phyloP scores from a whole-genome alignment of 768 basidiomycete species.

The Suillus alpinus region DNA sequence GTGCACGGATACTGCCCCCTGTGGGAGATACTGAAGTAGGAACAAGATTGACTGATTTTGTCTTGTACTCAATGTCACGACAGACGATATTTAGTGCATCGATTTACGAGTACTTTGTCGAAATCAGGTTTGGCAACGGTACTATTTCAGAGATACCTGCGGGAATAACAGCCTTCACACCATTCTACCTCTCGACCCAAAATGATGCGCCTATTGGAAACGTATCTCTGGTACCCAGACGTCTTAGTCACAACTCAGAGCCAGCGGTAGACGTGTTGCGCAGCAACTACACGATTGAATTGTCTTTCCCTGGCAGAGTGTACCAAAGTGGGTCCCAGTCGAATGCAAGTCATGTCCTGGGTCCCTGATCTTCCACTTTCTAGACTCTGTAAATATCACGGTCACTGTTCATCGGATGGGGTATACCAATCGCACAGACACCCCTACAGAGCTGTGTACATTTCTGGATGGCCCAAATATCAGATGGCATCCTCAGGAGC shows the following conservation, averaged over 20 bases:
- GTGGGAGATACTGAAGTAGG: background rate
- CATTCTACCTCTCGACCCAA: conserved; percentile 3
- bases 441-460: background rate
- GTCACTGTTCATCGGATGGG: conserved; percentile 14
- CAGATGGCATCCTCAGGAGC: background rate
- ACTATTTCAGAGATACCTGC: conserved; percentile 16
- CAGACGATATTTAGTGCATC: conserved; percentile 1
- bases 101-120: conserved; percentile 20
- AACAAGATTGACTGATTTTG: background rate
- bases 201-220: background rate
- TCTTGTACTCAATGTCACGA: background rate
- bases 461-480: background rate
- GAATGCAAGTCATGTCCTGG: background rate
- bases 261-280: background rate
- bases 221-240: background rate
- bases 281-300: conserved; percentile 5
- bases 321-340: background rate
- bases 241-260: background rate
- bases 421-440: conserved; percentile 7
- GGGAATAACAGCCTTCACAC: conserved; percentile 17
- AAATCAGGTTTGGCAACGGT: conserved; percentile 15
- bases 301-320: background rate
- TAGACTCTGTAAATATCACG: background rate
- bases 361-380: background rate
- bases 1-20: background rate